Conservation (phyloP, 495 filamentous ascomycete species). For the Podospora pseudocomata region DNA sequence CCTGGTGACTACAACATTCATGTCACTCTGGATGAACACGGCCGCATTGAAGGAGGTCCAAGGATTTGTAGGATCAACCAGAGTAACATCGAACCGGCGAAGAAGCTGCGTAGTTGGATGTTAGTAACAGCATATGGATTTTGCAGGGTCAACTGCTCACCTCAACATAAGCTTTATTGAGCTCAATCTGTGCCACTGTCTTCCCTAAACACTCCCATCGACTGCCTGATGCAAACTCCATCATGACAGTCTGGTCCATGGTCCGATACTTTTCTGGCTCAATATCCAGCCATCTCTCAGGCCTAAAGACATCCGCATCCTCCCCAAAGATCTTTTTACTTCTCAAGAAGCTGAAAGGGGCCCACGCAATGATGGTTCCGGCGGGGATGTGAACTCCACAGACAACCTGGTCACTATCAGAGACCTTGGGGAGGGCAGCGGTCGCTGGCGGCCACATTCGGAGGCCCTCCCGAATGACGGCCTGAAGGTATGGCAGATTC, state of each 20-base stretch:
- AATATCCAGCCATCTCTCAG: conserved; percentile 40
- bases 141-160: conserved; percentile 22
- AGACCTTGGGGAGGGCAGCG: conserved; percentile 41
- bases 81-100: conserved; percentile 10
- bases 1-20: not conserved
- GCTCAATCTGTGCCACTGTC: conserved; percentile 36
- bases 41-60: conserved; percentile 15
- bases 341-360: conserved; percentile 33
- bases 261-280: conserved; percentile 18
- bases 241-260: conserved; percentile 29
- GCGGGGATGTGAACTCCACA: conserved; percentile 45
- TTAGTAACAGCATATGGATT: not conserved
- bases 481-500: conserved; percentile 64
- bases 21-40: conserved; percentile 11
- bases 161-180: conserved; percentile 52
- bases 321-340: conserved; percentile 32
- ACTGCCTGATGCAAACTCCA: conserved; percentile 29
- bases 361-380: conserved; percentile 31
- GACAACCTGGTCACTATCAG: conserved; percentile 47
- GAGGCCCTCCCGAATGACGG: conserved; percentile 79
- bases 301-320: conserved; percentile 43
- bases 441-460: conserved; percentile 49
- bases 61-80: conserved; percentile 12
- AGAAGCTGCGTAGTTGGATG: conserved; percentile 3
- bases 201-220: conserved; percentile 37